Evolutionary conservation across 164 flowering plant genomes (phyloP), one percentile per base, ranked within the genome.

Genomic region (Umbilicus rupestris): DNA sequence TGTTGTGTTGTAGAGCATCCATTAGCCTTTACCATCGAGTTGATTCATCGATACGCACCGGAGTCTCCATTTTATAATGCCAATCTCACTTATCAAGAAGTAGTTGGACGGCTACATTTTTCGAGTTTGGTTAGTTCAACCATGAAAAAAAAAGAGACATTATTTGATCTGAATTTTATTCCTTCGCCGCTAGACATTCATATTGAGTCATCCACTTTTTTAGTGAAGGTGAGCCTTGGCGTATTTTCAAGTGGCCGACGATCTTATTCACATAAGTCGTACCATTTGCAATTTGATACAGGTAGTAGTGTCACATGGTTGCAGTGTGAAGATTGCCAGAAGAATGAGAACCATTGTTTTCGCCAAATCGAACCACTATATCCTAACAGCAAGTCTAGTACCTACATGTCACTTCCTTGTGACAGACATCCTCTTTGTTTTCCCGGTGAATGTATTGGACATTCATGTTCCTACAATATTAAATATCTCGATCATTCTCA

Each of bases 311-410:
- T 62, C 19, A 33, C 44, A 39, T 62, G 65, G 65, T 35, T 62
- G 15, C 65, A 62, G n/a, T 62, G 65, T 44, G 44, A 62, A 11
- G 44, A 62, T 7, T 62, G 28, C 8, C 7, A 62, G 28, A 62
- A 17, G 19, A 2, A 2, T 35, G 2, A 24, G 11, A 16, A 62
- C 19, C 65, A 62, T 17, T 62, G 65, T 62, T 62, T 3, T 35
- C 26, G 42, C 0, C 65, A 62, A 39, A 35, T 37, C 14, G 41
- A 33, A 19, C 65, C 42, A n/a, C 28, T 17, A n/a, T 35, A 19
- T 62, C 44, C 65, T 3, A 62, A 19, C 24, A 62, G 65, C 24
- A n/a, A 33, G 12, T 62, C 65, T 5, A 33, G 28, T 16, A 7
- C 65, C 5, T 62, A 33, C 22, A 35, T 8, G 19, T 44, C 26